These are phyloP conservation scores for Lachnellula hyalina DNA, from an alignment of 2,329 filamentous ascomycete genomes.

Conservation along the genomic window DNA sequence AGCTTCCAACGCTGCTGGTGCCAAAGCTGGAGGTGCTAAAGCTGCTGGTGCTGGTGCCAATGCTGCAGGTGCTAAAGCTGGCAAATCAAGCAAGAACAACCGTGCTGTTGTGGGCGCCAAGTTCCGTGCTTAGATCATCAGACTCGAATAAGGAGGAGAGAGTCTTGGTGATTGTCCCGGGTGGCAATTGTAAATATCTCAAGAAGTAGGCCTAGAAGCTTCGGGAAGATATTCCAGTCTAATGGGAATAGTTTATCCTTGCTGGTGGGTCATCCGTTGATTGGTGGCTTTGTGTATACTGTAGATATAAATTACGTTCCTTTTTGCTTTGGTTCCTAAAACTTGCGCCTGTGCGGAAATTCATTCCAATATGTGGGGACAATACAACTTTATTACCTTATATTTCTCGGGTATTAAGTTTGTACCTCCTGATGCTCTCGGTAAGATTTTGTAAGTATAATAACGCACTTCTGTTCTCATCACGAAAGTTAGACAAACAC, in stretches of 20 bases:
- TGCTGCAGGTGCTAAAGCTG: neutral
- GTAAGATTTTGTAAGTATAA: too few species aligned
- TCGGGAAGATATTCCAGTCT: too few species aligned
- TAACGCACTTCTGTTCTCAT: too few species aligned
- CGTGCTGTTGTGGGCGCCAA: slow-evolving; percentile 3
- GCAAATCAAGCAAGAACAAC: neutral
- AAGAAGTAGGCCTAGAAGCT: too few species aligned
- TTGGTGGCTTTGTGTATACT: neutral
- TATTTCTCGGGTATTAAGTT: too few species aligned
- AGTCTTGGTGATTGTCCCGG: neutral
- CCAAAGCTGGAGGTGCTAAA: too few species aligned
- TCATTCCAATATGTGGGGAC: too few species aligned
- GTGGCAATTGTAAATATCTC: neutral
- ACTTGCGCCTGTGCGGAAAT: too few species aligned
- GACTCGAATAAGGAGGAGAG: neutral
- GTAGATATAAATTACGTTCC: neutral
- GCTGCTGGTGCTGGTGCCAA: neutral
- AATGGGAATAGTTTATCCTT: too few species aligned
- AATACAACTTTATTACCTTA: too few species aligned
- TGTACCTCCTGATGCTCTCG: too few species aligned
- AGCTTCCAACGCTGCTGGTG: neutral
- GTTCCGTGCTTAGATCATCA: slow-evolving; percentile 9
- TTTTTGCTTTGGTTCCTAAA: neutral
- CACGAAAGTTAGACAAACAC: too few species aligned
- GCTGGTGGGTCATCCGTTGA: neutral